Conservation (phyloP, 805 yeast genomes). For the Metschnikowia baotianmanensis region DNA sequence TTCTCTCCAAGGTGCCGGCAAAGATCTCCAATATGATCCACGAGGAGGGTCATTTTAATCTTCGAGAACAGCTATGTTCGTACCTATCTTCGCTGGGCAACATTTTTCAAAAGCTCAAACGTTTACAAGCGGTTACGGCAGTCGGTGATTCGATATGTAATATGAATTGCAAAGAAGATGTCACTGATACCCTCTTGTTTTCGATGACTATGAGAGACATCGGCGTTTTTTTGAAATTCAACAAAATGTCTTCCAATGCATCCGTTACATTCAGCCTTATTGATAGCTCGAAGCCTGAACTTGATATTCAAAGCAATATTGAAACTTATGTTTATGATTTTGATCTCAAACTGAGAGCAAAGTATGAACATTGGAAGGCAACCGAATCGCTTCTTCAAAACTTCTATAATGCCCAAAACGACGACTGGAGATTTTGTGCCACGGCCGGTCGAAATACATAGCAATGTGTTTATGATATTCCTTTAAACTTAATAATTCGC, state of each 20-base stretch:
- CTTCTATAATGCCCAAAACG: conserved; percentile 8
- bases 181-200: conserved; percentile 37
- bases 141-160: conserved; percentile 33
- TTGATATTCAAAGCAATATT: conserved; percentile 14
- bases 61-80: not conserved
- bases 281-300: not conserved
- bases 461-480: not conserved
- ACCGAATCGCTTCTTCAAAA: conserved; percentile 36
- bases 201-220: conserved; percentile 59
- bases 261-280: too few species aligned
- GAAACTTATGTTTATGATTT: conserved; percentile 45
- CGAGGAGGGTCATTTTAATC: not conserved
- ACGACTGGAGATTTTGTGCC: not conserved
- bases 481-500: not conserved
- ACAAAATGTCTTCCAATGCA: not conserved
- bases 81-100: conserved; percentile 4
- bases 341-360: conserved; percentile 45
- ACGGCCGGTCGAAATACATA: not conserved
- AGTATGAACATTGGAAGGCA: conserved; percentile 45
- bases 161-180: conserved; percentile 32
- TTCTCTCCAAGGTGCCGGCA: conserved; percentile 11
- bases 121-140: conserved; percentile 33
- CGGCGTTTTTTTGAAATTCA: conserved; percentile 43
- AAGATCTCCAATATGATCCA: not conserved
- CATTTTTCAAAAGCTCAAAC: conserved; percentile 31